Evolutionary conservation across 306 rosid species (phyloP), one percentile per base, ranked within the genome.

Genomic region (Inga laurina): DNA sequence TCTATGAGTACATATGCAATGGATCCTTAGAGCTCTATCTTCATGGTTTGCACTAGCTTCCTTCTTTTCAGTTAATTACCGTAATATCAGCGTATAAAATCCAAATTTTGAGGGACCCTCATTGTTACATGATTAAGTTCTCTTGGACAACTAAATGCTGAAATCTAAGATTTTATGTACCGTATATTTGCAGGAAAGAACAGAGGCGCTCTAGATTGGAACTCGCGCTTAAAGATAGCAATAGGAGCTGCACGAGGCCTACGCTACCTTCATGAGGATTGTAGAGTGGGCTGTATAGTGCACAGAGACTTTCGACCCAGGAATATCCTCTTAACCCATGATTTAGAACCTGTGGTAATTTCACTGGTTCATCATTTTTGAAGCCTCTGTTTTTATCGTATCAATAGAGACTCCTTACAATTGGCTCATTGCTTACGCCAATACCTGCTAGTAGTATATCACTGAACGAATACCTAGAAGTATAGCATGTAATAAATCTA

Each of bases 261-360:
- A 80, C 90, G 98, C 66, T 96, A 93, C 83, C 97, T 96, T 85
- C 98, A 96, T 44, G 99, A 96, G 91, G 99, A 96, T 88, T 96
- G 99, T 73, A 85, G 98, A 91, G 98, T 93, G n/a, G 99, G 99
- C 68, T 90, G 94, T 59, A 91, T 92, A 84, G 97, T 92, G 81
- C 99, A 96, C 88, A 89, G 92, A 86, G 99, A 96, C 78, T 84
- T 93, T 57, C 88, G 98, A 81, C 97, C 99, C 11, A 91, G 89
- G 81, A 96, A 96, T 87, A 92, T 96, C 64, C 98, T 93, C 86
- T 81, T 93, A 78, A 96, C 99, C 19, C 99, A 96, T 80, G 94
- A 93, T 87, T 92, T 92, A 82, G 99, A 96, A 80, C 97, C 99
- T 77, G 65, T 92, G 94, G 98, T 96, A 91, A 80, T 15, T 79